phyloP scores from a whole-genome alignment of 805 yeast species.

The Saccharomycopsis fermentans region DNA sequence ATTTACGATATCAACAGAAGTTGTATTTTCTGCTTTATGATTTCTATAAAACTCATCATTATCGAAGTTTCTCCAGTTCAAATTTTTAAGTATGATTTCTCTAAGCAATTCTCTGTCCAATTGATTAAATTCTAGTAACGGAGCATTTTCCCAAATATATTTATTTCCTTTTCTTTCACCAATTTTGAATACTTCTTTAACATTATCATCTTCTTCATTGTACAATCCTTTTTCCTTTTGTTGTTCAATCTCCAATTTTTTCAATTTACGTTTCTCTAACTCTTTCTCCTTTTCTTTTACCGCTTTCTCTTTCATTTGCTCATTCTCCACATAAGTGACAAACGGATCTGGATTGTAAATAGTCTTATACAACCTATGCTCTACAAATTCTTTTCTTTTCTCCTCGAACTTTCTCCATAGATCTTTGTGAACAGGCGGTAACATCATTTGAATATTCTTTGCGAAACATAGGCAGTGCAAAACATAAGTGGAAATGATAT shows the following conservation, averaged over 20 bases:
- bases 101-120: conserved; percentile 57
- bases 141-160: conserved; percentile 51
- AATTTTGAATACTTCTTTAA: background rate
- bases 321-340: conserved; percentile 47
- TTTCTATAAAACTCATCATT: background rate
- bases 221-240: background rate
- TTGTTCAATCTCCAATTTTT: background rate
- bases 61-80: conserved; percentile 36
- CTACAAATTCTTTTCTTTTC: conserved; percentile 41
- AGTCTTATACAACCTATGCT: conserved; percentile 37
- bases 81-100: conserved; percentile 43
- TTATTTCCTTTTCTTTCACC: conserved; percentile 29
- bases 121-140: conserved; percentile 57
- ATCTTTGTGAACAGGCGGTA: conserved; percentile 72
- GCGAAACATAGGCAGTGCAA: conserved; percentile 69
- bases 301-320: conserved; percentile 30
- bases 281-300: conserved; percentile 37
- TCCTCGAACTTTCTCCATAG: conserved; percentile 69
- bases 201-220: background rate
- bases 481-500: conserved; percentile 82
- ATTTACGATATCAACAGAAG: conserved; percentile 13
- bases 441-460: conserved; percentile 76
- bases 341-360: conserved; percentile 72
- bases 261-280: conserved; percentile 23
- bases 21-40: conserved; percentile 11